Percentiles rank a stretch among this genome's conserved stretches.
phyloP scores from a whole-genome alignment of 2,329 filamentous ascomycete genomes.

The Calycina herbarum region DNA sequence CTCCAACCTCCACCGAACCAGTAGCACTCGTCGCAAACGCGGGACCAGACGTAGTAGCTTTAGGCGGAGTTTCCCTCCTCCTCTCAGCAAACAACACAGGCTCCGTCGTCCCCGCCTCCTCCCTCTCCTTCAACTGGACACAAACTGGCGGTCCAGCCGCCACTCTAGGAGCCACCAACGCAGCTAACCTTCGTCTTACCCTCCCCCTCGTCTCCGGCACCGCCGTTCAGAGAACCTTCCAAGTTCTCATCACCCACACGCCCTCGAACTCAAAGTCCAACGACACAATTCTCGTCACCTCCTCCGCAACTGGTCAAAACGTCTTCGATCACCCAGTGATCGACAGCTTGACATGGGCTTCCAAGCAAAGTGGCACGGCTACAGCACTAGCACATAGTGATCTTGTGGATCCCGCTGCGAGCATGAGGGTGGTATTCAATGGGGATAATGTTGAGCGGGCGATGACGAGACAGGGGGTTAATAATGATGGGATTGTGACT shows the following conservation, averaged over 20 bases:
- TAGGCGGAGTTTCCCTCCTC: not conserved
- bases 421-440: not conserved
- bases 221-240: not conserved
- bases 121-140: not conserved
- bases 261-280: not conserved
- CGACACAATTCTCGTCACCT: not conserved
- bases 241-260: not conserved
- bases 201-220: not conserved
- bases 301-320: not conserved
- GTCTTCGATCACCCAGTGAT: not conserved
- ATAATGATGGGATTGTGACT: not conserved
- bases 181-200: not conserved
- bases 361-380: not conserved
- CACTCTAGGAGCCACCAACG: not conserved
- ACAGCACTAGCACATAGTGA: not conserved
- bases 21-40: not conserved
- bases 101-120: not conserved
- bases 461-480: not conserved
- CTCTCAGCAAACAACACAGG: not conserved
- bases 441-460: not conserved
- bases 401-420: not conserved
- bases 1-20: not conserved
- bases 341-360: not conserved
- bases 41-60: not conserved
- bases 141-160: not conserved